Conservation (phyloP, 495 filamentous ascomycete species). For the Penicillium egyptiacum region DNA sequence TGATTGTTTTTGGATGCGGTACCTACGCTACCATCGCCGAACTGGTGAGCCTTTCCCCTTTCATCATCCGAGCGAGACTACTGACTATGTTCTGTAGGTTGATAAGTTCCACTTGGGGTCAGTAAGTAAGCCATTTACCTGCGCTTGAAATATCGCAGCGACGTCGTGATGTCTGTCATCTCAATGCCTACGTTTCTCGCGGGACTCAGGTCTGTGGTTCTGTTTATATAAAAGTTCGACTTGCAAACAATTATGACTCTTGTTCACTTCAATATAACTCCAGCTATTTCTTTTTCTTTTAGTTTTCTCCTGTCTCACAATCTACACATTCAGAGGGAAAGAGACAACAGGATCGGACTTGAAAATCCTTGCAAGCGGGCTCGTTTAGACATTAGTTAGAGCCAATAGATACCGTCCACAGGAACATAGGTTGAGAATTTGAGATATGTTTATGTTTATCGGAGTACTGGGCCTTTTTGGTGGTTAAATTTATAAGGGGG, state of each 20-base stretch:
- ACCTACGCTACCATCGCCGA: slow-evolving; percentile 48
- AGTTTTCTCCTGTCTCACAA: too few species aligned
- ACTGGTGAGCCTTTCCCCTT: slow-evolving; percentile 19
- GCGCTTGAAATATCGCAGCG: not conserved
- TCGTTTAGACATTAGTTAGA: too few species aligned
- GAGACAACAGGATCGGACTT: not conserved
- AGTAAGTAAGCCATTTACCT: slow-evolving; percentile 10
- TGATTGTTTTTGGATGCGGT: slow-evolving; percentile 51
- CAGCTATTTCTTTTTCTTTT: not conserved
- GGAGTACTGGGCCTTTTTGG: not conserved
- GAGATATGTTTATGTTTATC: not conserved
- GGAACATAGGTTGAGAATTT: not conserved
- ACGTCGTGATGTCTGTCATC: not conserved
- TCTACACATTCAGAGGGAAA: not conserved
- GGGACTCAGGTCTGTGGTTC: not conserved
- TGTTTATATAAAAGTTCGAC: not conserved
- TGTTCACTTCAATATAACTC: not conserved
- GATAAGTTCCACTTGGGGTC: slow-evolving; percentile 6
- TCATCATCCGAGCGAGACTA: not conserved
- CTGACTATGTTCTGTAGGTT: not conserved
- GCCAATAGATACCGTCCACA: too few species aligned
- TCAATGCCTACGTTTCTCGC: too few species aligned
- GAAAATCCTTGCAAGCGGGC: not conserved
- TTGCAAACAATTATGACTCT: not conserved
- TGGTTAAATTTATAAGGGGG: not conserved